phyloP scores from a whole-genome alignment of 1,284 basidiomycete genomes.

The Ceratobasidium sp. region DNA sequence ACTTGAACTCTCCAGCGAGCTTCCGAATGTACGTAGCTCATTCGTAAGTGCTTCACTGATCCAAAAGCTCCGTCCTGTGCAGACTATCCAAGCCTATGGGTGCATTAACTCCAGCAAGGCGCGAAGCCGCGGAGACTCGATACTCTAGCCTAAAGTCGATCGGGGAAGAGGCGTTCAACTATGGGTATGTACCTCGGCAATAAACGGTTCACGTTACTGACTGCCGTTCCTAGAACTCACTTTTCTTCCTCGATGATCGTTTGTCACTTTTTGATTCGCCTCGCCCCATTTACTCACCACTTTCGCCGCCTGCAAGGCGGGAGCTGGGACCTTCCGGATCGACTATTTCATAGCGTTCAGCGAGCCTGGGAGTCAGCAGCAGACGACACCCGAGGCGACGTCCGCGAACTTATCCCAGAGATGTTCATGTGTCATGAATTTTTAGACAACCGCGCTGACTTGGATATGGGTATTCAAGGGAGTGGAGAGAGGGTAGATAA shows the following conservation, averaged over 20 bases:
- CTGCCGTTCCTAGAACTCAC: conserved; percentile 73
- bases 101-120: conserved; percentile 80
- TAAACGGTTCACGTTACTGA: conserved; percentile 14
- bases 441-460: conserved; percentile 77
- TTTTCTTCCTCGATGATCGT: conserved; percentile 98
- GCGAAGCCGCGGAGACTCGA: conserved; percentile 79
- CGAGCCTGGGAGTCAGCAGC: conserved; percentile 90
- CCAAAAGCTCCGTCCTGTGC: background rate
- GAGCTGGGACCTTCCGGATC: conserved; percentile 96
- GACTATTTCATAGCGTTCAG: conserved; percentile 86
- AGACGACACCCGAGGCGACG: conserved; percentile 89
- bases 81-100: conserved; percentile 93
- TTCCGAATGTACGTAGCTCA: conserved; percentile 78
- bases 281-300: conserved; percentile 92
- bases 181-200: conserved; percentile 60
- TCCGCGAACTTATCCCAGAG: conserved; percentile 94
- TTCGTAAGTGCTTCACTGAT: background rate
- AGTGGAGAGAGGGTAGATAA: conserved; percentile 87
- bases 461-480: conserved; percentile 86
- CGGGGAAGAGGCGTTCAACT: conserved; percentile 89
- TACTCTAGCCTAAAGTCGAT: conserved; percentile 86
- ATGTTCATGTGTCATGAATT: conserved; percentile 88
- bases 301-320: conserved; percentile 92
- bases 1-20: conserved; percentile 73
- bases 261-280: conserved; percentile 92